phyloP scores from a whole-genome alignment of 129 eudicot species.

The Scalesia atractyloides region DNA sequence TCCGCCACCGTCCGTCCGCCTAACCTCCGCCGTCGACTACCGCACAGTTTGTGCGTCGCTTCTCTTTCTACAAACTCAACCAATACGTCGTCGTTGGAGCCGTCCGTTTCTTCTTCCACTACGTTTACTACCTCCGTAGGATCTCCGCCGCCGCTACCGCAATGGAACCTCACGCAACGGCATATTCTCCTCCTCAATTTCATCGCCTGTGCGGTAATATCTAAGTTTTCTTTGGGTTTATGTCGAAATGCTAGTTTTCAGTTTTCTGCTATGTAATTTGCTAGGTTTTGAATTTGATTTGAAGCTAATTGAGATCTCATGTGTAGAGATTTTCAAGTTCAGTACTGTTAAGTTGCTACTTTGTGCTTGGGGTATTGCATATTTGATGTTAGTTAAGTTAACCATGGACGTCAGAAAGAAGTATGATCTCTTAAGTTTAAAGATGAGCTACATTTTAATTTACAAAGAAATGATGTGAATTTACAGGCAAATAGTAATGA shows the following conservation, averaged over 20 bases:
- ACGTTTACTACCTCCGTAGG: constrained; percentile 56
- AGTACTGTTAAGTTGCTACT: too few relatives aligned
- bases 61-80: constrained; percentile 33
- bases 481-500: not conserved
- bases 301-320: not conserved
- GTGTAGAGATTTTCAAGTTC: not conserved
- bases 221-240: not conserved
- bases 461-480: constrained; percentile 4
- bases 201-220: constrained; percentile 72
- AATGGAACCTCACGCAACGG: constrained; percentile 65
- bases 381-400: not conserved
- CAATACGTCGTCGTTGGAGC: constrained; percentile 36
- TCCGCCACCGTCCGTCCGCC: constrained; percentile 13
- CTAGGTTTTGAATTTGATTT: constrained; percentile 2
- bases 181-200: constrained; percentile 65
- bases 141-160: constrained; percentile 36
- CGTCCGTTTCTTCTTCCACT: constrained; percentile 46
- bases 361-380: not conserved
- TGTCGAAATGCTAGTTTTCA: not conserved
- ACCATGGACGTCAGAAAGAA: not conserved
- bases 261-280: constrained; percentile 3
- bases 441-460: constrained; percentile 7
- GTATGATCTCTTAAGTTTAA: not conserved
- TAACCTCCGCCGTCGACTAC: constrained; percentile 23
- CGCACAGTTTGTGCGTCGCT: constrained; percentile 28